These are phyloP conservation scores for Peterozyma xylosa DNA, from an alignment of 805 yeast genomes.

Conservation along the genomic window DNA sequence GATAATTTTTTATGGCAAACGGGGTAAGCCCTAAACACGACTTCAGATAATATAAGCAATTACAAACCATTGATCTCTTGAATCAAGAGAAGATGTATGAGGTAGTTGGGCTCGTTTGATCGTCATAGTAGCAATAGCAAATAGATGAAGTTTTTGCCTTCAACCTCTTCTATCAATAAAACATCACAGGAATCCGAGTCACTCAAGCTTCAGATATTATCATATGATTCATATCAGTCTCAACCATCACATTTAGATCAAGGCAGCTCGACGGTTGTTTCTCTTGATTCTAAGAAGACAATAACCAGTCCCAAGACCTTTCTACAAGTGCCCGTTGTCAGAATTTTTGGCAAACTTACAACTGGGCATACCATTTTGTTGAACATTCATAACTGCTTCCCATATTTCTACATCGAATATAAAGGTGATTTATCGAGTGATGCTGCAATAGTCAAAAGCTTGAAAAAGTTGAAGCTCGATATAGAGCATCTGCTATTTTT, in stretches of 20 bases:
- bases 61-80: too few species aligned
- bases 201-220: slow-evolving; percentile 49
- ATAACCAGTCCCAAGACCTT: slow-evolving; percentile 13
- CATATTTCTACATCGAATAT: slow-evolving; percentile 69
- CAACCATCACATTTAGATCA: slow-evolving; percentile 49
- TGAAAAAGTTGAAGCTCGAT: slow-evolving; percentile 29
- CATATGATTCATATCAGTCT: slow-evolving; percentile 60
- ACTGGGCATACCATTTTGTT: slow-evolving; percentile 53
- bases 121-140: too few species aligned
- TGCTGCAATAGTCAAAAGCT: slow-evolving; percentile 20
- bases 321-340: slow-evolving; percentile 59
- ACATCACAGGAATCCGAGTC: background rate
- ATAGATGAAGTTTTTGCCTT: too few species aligned
- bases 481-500: slow-evolving; percentile 35
- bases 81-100: too few species aligned
- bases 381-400: slow-evolving; percentile 81
- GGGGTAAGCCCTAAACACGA: too few species aligned
- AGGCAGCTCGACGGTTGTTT: slow-evolving; percentile 20
- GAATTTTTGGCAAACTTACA: slow-evolving; percentile 68
- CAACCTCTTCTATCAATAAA: too few species aligned
- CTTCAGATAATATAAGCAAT: too few species aligned
- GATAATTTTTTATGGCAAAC: too few species aligned
- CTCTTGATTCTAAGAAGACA: slow-evolving; percentile 18
- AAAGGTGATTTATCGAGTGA: slow-evolving; percentile 27
- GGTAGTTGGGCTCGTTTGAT: too few species aligned